Percentiles rank a stretch among this genome's conserved stretches.
Evolutionary conservation across 768 basidiomycete species (phyloP).

Genomic region (Rickenella mellea): DNA sequence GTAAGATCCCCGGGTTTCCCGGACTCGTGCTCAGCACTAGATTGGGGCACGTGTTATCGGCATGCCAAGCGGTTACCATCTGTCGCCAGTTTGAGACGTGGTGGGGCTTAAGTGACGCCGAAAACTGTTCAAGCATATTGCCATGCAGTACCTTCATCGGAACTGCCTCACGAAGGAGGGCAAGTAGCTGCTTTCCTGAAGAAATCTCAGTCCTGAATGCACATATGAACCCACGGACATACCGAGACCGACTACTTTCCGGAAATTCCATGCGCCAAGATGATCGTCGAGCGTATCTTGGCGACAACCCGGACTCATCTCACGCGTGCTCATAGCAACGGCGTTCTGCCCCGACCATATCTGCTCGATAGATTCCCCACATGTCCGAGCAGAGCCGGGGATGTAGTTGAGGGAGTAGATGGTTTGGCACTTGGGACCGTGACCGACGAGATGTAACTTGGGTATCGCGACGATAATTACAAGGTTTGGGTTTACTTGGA

Average conservation of each 20-base stretch:
- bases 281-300: constrained; percentile 8
- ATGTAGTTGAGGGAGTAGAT: constrained; percentile 15
- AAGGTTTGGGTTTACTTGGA: background rate
- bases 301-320: constrained; percentile 22
- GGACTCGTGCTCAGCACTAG: no score
- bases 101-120: background rate
- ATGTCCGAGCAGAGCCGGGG: constrained; percentile 13
- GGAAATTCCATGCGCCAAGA: background rate
- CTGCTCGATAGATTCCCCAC: constrained; percentile 22
- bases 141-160: no score
- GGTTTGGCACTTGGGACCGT: constrained; percentile 2
- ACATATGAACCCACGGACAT: background rate
- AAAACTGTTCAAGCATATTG: no score
- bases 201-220: no score
- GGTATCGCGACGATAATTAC: constrained; percentile 1
- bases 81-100: background rate
- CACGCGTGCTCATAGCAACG: constrained; percentile 12
- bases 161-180: no score
- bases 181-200: no score
- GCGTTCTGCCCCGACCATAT: constrained; percentile 17
- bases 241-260: background rate
- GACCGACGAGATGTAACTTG: constrained; percentile 5
- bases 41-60: constrained; percentile 4
- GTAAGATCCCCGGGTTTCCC: no score
- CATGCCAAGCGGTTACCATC: background rate